Percentiles rank a stretch among this genome's conserved stretches.
phyloP scores from a whole-genome alignment of 2,329 filamentous ascomycete genomes.

The Domatiomyces globalis region DNA sequence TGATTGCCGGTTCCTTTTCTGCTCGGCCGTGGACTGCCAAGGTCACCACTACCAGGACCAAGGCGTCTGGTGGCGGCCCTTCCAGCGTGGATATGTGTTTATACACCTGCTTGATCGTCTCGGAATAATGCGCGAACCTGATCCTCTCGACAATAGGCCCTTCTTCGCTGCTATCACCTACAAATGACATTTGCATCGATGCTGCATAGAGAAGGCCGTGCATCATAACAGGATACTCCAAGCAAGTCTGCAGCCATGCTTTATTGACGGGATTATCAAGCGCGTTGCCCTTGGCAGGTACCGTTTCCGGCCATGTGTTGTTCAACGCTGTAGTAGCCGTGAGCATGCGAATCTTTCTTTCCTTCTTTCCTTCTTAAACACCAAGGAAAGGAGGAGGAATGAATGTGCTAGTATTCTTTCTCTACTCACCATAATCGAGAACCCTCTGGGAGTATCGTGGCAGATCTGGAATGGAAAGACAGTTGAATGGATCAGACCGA shows the following conservation, averaged over 20 bases:
- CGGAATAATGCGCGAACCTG: slow-evolving; percentile 8
- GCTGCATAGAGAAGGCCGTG: slow-evolving; percentile 13
- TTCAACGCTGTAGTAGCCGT: slow-evolving; percentile 3
- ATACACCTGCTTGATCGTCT: slow-evolving; percentile 12
- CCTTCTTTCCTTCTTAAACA: neutral
- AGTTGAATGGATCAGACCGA: slow-evolving; percentile 10
- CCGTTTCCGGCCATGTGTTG: slow-evolving; percentile 11
- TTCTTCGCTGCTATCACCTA: slow-evolving; percentile 6
- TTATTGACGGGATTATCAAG: slow-evolving; percentile 7
- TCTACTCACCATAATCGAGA: neutral
- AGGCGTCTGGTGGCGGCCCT: slow-evolving; percentile 6
- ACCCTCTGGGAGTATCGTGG: neutral
- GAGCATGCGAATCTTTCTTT: neutral
- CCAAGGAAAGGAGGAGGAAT: neutral
- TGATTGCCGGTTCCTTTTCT: neutral
- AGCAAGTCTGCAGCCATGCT: slow-evolving; percentile 10
- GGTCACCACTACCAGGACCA: slow-evolving; percentile 10
- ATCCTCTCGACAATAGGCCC: slow-evolving; percentile 5
- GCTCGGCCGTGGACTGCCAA: slow-evolving; percentile 8
- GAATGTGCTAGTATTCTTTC: neutral
- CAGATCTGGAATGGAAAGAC: neutral
- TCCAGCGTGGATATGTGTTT: slow-evolving; percentile 3
- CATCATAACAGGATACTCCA: slow-evolving; percentile 10
- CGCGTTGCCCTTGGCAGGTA: slow-evolving; percentile 2
- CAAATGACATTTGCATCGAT: slow-evolving; percentile 7